A percentile compares a stretch with the other conserved stretches of the same genome.
phyloP scores from a whole-genome alignment of 1,139 yeast genomes.

The Arxiozyma slooffiae region DNA sequence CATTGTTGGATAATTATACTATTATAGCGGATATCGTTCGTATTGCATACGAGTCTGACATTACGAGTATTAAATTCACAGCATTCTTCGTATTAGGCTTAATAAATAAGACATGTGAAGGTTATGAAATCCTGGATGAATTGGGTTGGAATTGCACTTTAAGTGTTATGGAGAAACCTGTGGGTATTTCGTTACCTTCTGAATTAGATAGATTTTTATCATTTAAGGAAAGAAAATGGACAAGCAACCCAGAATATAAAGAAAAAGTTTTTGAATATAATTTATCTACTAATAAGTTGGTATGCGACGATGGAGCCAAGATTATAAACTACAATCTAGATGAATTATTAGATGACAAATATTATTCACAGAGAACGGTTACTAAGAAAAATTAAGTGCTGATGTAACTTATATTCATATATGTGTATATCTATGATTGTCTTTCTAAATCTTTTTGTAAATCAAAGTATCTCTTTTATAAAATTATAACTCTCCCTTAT shows the following conservation, averaged over 20 bases:
- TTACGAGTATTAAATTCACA: slow-evolving; percentile 62
- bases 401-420: not conserved
- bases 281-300: slow-evolving; percentile 11
- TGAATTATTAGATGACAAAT: slow-evolving; percentile 15
- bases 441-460: slow-evolving; percentile 20
- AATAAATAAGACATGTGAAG: slow-evolving; percentile 63
- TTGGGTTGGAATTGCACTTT: slow-evolving; percentile 61
- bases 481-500: slow-evolving; percentile 22
- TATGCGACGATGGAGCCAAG: slow-evolving; percentile 8
- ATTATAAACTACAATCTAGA: slow-evolving; percentile 17
- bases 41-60: slow-evolving; percentile 44
- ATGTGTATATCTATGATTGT: not conserved
- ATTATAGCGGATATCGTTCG: slow-evolving; percentile 47
- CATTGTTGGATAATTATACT: slow-evolving; percentile 52
- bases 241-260: slow-evolving; percentile 10
- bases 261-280: slow-evolving; percentile 17
- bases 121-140: slow-evolving; percentile 79
- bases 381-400: slow-evolving; percentile 11
- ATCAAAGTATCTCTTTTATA: slow-evolving; percentile 22
- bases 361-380: slow-evolving; percentile 17
- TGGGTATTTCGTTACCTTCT: slow-evolving; percentile 49
- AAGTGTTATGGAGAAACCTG: slow-evolving; percentile 43
- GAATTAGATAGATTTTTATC: slow-evolving; percentile 24
- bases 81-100: slow-evolving; percentile 74
- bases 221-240: slow-evolving; percentile 21